Percentiles rank a stretch among this genome's conserved stretches.
phyloP scores from a whole-genome alignment of 75 land plant species.

The Pinus taeda region DNA sequence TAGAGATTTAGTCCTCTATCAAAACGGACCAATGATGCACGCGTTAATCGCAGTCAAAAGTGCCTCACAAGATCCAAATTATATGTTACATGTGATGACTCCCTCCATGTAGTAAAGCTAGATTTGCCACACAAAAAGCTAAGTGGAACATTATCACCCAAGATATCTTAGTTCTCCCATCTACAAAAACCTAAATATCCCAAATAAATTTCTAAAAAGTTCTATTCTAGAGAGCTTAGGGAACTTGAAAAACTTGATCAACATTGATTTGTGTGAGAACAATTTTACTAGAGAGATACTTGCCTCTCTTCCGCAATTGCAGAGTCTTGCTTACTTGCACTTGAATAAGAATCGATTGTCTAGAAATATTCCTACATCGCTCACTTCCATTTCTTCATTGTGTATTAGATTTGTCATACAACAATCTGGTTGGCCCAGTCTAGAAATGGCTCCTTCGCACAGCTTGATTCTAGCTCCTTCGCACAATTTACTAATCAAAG shows the following conservation, averaged over 20 bases:
- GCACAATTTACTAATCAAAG: no score
- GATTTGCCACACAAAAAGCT: no score
- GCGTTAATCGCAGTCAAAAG: no score
- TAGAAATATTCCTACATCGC: slow-evolving; percentile 32
- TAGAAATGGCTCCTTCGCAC: no score
- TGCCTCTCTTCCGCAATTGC: slow-evolving; percentile 23
- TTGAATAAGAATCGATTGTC: slow-evolving; percentile 32
- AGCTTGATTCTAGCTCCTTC: no score
- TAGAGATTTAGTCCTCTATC: no score
- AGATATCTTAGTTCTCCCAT: no score
- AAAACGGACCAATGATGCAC: no score
- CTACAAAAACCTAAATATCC: slow-evolving; percentile 11
- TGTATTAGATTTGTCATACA: slow-evolving; percentile 21
- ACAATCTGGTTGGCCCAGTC: neutral
- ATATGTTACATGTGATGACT: no score
- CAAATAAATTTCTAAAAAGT: slow-evolving; percentile 21
- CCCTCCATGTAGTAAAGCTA: no score
- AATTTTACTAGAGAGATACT: slow-evolving; percentile 40
- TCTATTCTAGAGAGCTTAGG: slow-evolving; percentile 10
- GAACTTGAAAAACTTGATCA: slow-evolving; percentile 31
- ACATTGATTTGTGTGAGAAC: slow-evolving; percentile 38
- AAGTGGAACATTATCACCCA: no score
- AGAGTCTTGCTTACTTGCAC: slow-evolving; percentile 30
- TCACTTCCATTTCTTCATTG: slow-evolving; percentile 18
- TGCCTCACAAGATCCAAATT: no score